Conservation (phyloP, 2,329 filamentous ascomycete genomes). For the Ascochyta clinopodiicola region DNA sequence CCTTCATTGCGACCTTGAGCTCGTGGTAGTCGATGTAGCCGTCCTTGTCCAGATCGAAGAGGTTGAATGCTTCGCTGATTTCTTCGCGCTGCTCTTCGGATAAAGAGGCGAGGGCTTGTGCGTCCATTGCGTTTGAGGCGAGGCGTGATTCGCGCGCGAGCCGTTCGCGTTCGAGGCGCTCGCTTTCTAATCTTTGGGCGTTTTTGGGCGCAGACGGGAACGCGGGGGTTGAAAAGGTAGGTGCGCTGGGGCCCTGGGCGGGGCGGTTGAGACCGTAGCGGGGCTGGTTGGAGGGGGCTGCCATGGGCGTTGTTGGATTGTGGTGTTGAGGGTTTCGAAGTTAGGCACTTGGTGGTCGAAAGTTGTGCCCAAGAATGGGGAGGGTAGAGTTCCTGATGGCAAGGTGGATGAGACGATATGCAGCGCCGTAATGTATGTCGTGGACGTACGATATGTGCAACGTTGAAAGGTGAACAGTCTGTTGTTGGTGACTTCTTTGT, state of each 20-base stretch:
- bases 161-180: conserved; percentile 51
- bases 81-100: conserved; percentile 91
- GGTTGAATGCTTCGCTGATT: conserved; percentile 93
- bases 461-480: not conserved
- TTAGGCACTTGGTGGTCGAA: conserved; percentile 8
- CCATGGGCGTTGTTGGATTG: conserved; percentile 49
- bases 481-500: conserved; percentile 22
- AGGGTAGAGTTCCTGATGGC: not conserved
- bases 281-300: conserved; percentile 61
- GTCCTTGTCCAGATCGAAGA: conserved; percentile 98
- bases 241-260: conserved; percentile 12
- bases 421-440: not conserved
- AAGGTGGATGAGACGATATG: too few relatives aligned
- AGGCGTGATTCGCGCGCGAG: conserved; percentile 44
- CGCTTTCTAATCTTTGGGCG: conserved; percentile 49
- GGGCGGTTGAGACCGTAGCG: conserved; percentile 59
- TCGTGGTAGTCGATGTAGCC: conserved; percentile 96
- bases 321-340: conserved; percentile 14
- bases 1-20: conserved; percentile 94
- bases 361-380: not conserved
- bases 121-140: conserved; percentile 47
- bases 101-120: conserved; percentile 62
- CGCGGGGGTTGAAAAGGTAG: conserved; percentile 40
- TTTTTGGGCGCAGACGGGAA: conserved; percentile 54
- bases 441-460: conserved; percentile 6